Base-by-base conservation (phyloP, 805 yeast species). In the Candida easanensis region DNA sequence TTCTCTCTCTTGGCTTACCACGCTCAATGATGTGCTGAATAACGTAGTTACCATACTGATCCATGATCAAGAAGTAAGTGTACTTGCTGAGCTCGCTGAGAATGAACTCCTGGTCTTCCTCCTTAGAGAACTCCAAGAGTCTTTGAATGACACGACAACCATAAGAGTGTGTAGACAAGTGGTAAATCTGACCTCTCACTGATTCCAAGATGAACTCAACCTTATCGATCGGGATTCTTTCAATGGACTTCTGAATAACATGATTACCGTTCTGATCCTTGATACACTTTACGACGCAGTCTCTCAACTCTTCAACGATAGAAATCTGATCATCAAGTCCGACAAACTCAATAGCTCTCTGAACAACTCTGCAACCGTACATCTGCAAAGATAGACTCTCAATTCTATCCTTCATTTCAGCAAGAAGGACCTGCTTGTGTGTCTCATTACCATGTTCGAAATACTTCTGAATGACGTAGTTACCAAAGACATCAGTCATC, bases 321-420 rank as follows among this genome's bases (percentile, higher is more conserved):
- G 64, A 64, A 21, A 82, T 71, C 63, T 87, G 93, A 50, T 86
- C 85, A 1, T 74, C 76, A 9, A 77, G 62, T 3, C 70, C 70
- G 33, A 88, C 72, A 48, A 79, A 80, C 61, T 88, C 97, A 41
- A 93, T 71, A 1, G 97, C 97, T 58, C 88, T 77, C 66, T 93
- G 99, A 27, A 93, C 95, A 37, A 93, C 99, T 52, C 99, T 76
- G 62, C 99, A 93, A 2, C 98, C 98, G 63, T 93, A 93, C 97
- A 91, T 91, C 59, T 93, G 98, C 58, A 89, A 66, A 0, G 97
- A 84, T 43, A 93, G 69, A 17, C 74, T 75, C 49, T 84, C 75
- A 58, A 93, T 79, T 39, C 82, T 82, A 7, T 90, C 88, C 43
- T 72, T 71, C 89, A 89, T 84, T 41, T 74, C 71, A 31, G 76